Conservation (phyloP, 2,329 filamentous ascomycete genomes). For the Cadophora sp. region DNA sequence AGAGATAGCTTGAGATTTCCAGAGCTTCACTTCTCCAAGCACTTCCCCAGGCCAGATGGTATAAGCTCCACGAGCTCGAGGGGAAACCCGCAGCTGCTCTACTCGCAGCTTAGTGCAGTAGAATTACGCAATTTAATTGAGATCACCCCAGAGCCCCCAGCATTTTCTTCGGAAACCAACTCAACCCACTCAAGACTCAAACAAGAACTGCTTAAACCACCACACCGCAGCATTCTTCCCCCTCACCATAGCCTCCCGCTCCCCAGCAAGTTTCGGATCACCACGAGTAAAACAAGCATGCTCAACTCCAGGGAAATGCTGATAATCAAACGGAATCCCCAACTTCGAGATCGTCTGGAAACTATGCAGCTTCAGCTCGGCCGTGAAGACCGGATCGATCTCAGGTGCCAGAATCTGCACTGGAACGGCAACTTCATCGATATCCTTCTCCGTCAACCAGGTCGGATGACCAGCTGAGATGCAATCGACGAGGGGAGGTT, state of each 20-base stretch:
- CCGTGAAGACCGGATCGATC: conserved; percentile 50
- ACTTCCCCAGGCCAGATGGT: too few species aligned
- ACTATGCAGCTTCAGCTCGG: conserved; percentile 54
- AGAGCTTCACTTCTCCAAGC: too few species aligned
- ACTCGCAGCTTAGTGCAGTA: too few species aligned
- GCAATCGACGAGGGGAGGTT: conserved; percentile 49
- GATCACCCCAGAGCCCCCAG: too few species aligned
- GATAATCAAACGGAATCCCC: conserved; percentile 55
- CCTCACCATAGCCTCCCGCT: conserved; percentile 54
- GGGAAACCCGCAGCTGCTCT: too few species aligned
- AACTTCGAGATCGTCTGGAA: conserved; percentile 49
- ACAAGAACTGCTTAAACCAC: conserved; percentile 49
- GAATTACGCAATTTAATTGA: too few species aligned
- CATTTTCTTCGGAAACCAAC: too few species aligned
- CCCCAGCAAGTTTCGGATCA: conserved; percentile 47
- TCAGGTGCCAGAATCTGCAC: conserved; percentile 61
- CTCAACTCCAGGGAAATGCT: conserved; percentile 56
- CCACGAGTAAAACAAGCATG: conserved; percentile 56
- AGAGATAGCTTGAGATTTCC: too few species aligned
- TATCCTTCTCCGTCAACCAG: conserved; percentile 52
- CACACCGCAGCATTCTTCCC: conserved; percentile 55
- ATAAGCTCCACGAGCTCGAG: too few species aligned
- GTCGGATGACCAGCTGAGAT: conserved; percentile 40
- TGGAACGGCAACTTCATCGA: conserved; percentile 54
- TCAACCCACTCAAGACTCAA: background rate